phyloP scores from a whole-genome alignment of 1,284 basidiomycete species.

The Grifola frondosa region DNA sequence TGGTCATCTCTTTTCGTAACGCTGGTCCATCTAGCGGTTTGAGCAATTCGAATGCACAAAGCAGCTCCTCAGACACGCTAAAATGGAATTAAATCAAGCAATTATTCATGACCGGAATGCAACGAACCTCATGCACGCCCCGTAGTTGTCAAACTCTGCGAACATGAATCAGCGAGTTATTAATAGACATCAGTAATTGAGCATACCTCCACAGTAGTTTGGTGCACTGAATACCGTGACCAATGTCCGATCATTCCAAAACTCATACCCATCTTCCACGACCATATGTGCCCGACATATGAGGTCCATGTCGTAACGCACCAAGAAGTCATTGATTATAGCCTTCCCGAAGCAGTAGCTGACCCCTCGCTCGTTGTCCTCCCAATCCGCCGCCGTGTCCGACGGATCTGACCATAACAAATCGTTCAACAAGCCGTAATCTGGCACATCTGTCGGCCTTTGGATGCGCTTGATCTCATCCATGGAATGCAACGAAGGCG shows the following conservation, averaged over 20 bases:
- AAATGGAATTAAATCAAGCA: slow-evolving; percentile 19
- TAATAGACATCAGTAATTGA: slow-evolving; percentile 9
- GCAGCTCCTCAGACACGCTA: slow-evolving; percentile 94
- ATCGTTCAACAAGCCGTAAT: slow-evolving; percentile 97
- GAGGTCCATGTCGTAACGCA: slow-evolving; percentile 95
- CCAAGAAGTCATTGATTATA: slow-evolving; percentile 95
- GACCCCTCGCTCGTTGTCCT: slow-evolving; percentile 99
- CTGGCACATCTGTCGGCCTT: slow-evolving; percentile 98
- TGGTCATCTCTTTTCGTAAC: slow-evolving; percentile 98
- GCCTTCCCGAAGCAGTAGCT: slow-evolving; percentile 99
- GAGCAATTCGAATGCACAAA: slow-evolving; percentile 97
- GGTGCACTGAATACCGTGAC: slow-evolving; percentile 99
- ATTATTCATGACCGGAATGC: slow-evolving; percentile 10
- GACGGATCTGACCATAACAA: slow-evolving; percentile 98
- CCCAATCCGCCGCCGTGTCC: slow-evolving; percentile 98
- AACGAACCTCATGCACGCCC: slow-evolving; percentile 84
- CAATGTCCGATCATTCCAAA: slow-evolving; percentile 98
- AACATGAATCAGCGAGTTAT: slow-evolving; percentile 15
- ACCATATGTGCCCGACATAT: slow-evolving; percentile 99
- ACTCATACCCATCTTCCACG: slow-evolving; percentile 99
- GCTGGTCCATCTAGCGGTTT: slow-evolving; percentile 96
- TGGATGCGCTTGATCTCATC: slow-evolving; percentile 99
- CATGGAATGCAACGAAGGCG: slow-evolving; percentile 97
- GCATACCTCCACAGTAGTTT: slow-evolving; percentile 94
- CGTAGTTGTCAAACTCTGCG: slow-evolving; percentile 96